Conservation (phyloP, 2,329 filamentous ascomycete genomes). For the Ambrosiella xylebori region DNA sequence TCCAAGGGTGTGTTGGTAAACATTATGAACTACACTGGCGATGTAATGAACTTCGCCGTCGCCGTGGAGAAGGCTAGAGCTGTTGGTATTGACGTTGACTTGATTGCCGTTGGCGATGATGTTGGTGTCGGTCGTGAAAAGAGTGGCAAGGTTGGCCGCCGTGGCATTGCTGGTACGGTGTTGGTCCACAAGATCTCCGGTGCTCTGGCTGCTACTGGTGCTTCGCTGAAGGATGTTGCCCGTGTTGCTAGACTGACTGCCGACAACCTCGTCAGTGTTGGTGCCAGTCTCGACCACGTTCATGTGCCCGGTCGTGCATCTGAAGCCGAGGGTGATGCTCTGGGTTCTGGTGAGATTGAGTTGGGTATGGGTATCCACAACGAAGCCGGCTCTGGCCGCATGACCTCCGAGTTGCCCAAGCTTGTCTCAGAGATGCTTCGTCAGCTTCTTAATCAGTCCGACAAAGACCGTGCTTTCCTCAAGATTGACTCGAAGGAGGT, state of each 20-base stretch:
- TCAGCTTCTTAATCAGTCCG: constrained; percentile 47
- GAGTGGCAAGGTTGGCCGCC: constrained; percentile 78
- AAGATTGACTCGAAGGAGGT: constrained; percentile 44
- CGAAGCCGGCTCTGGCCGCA: constrained; percentile 40
- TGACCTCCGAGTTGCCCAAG: constrained; percentile 32
- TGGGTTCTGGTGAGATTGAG: constrained; percentile 41
- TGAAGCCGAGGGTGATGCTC: constrained; percentile 30
- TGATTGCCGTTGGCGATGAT: constrained; percentile 85
- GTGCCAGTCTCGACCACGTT: constrained; percentile 75
- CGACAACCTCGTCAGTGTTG: constrained; percentile 67
- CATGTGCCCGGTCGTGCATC: constrained; percentile 65
- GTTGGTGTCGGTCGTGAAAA: constrained; percentile 68
- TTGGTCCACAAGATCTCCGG: constrained; percentile 83
- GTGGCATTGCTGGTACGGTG: constrained; percentile 82
- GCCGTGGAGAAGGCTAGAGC: constrained; percentile 83
- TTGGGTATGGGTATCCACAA: constrained; percentile 69
- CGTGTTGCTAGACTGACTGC: constrained; percentile 54
- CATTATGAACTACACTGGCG: constrained; percentile 89
- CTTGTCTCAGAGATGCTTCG: constrained; percentile 49
- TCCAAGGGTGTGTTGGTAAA: constrained; percentile 68
- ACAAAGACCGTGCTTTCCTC: constrained; percentile 55
- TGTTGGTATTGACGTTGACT: constrained; percentile 59
- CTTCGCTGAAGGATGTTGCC: constrained; percentile 51
- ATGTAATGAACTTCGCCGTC: constrained; percentile 84
- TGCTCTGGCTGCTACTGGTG: constrained; percentile 58